phyloP scores from a whole-genome alignment of 441 rosid species.

The Syzygium malaccense region DNA sequence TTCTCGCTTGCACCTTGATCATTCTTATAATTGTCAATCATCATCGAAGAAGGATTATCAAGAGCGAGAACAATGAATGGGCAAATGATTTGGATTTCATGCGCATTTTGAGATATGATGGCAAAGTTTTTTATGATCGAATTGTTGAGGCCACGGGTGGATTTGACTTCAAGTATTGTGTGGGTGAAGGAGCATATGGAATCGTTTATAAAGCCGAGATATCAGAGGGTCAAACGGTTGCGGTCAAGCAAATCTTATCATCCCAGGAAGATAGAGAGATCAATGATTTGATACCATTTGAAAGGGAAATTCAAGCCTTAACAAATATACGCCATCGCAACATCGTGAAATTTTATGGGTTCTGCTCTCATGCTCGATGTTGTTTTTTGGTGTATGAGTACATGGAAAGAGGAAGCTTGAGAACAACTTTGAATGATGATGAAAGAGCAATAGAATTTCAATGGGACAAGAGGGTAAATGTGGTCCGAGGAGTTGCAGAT shows the following conservation, averaged over 20 bases:
- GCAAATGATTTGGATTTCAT: not conserved
- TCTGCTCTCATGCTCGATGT: rapidly evolving
- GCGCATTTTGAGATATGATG: not conserved
- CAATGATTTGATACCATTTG: not conserved
- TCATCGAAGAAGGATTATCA: not conserved
- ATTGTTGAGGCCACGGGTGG: rapidly evolving
- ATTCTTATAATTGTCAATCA: not conserved
- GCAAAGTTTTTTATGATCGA: not conserved
- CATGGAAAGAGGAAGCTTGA: not conserved
- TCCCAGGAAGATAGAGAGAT: not conserved
- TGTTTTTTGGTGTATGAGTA: not conserved
- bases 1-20: not conserved
- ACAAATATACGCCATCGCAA: not conserved
- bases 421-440: not conserved
- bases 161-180: not conserved
- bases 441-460: not conserved
- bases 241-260: not conserved
- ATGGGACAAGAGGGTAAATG: not conserved
- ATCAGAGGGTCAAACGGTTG: not conserved
- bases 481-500: not conserved
- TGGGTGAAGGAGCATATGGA: not conserved
- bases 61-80: not conserved
- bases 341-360: not conserved
- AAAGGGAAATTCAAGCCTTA: not conserved
- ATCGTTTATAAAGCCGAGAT: not conserved